phyloP scores from a whole-genome alignment of 202 grass and related monocot genomes.

The Saccharum hybrid region DNA sequence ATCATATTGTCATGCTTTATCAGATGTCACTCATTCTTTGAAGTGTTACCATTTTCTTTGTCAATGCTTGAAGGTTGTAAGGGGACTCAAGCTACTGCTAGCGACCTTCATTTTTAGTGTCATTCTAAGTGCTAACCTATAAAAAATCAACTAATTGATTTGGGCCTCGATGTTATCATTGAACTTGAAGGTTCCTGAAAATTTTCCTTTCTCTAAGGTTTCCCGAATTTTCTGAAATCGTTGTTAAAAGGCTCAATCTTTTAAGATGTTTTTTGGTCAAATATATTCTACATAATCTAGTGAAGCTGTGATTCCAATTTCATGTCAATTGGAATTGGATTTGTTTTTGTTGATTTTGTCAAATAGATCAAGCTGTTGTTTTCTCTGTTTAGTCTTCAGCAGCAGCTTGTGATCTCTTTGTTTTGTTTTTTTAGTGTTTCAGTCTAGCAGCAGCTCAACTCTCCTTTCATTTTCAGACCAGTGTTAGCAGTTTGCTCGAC shows the following conservation, averaged over 20 bases:
- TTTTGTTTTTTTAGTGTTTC: background rate
- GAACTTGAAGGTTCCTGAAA: too few species aligned
- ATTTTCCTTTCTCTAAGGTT: too few species aligned
- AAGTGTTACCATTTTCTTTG: background rate
- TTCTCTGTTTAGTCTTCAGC: background rate
- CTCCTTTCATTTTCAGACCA: too few species aligned
- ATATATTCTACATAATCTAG: too few species aligned
- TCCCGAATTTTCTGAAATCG: too few species aligned
- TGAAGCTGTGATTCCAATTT: background rate
- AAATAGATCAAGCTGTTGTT: background rate
- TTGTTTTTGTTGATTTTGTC: background rate
- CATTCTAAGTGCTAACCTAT: background rate
- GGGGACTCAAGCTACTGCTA: background rate
- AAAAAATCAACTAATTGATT: background rate
- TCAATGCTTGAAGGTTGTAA: too few species aligned
- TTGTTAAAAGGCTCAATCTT: too few species aligned
- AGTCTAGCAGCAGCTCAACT: too few species aligned
- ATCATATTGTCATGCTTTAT: background rate
- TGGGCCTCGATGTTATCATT: background rate
- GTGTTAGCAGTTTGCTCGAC: too few species aligned
- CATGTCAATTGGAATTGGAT: background rate
- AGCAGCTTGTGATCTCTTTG: background rate
- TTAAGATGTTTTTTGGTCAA: too few species aligned
- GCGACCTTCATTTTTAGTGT: background rate
- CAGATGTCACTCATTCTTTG: background rate